Evolutionary conservation across 352 stramenopile species (phyloP), one percentile per base, ranked within the genome.

Genomic region (Globisporangium abappressorium): DNA sequence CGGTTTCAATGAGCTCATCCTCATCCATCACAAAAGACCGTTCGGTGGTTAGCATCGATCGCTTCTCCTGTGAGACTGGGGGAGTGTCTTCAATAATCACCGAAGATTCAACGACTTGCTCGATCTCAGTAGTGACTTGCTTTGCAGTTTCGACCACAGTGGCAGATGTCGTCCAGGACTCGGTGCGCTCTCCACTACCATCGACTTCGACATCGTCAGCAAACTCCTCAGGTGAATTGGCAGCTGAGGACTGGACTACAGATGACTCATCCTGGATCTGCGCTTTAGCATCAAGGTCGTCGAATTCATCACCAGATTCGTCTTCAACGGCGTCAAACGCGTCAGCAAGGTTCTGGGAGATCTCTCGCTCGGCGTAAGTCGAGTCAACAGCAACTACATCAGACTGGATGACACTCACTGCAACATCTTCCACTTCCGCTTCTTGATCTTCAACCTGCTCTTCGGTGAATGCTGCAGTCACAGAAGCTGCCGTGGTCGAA

Each of bases 11-110:
- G 0, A 70, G 85, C 62, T 89, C 56, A 59, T 86, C 74, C 20
- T 84, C 73, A 33, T 89, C 81, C 63, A 91, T 87, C 3, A 91
- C 81, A 69, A 90, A 87, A 18, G 78, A 90, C 22, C 77, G 73
- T 43, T 91, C 83, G 5, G 81, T 91, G 62, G 78, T 90, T n/a
- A 91, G 71, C 57, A 91, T 89, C 26, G 73, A 70, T 14, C 76
- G 78, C 15, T 75, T 74, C 9, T 66, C 76, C 28, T 60, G 55
- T 8, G 55, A 60, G 20, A 18, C 55, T 28, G 55, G 55, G 7
- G 55, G 55, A 8, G 28, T 60, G 20, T 46, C 47, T 64, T 64
- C 58, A 2, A 54, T n/a, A 1, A 43, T 34, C 43, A 55, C 18
- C 14, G 28, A 41, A 24, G 24, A n/a, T 36, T 41, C 14, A 2